Base-by-base conservation (phyloP, 345 rosid species). In the Pugionium dolabratum region DNA sequence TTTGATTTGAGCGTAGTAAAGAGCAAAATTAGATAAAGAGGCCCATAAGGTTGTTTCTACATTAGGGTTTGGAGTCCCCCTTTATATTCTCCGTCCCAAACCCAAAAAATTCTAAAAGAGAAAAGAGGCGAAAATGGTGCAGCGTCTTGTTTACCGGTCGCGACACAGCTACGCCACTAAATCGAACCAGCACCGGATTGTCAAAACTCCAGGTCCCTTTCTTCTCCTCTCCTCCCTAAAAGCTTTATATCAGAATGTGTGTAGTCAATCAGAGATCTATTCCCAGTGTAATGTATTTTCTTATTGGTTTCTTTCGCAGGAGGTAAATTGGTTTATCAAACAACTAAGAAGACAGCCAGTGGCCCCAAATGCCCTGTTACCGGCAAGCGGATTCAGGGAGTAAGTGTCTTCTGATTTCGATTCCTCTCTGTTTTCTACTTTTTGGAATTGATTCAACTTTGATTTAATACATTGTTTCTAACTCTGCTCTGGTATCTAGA, bases 111-210 rank as follows among this genome's bases (percentile, higher is more conserved):
- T 52, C 75, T 58, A 32, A 45, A 70, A 43, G 54, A 54, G 37
- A 70, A 59, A 26, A 35, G 59, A 28, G 53, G 54, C 76, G 60
- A 75, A 84, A 76, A 86, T 82, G 92, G 86, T 84, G 57, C 87
- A 86, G 77, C 85, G 92, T 11, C 82, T 86, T 29, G 72, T 83
- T 1, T 82, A 82, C 52, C 81, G 92, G n/a, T 70, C 72, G 29
- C 84, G 93, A n/a, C 93, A 86, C 77, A 82, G 85, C 76, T 86
- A 84, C 45, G 85, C 87, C 75, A 86, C 92, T 46, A 86, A 82
- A 64, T 84, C 60, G 18, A 18, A 18, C 18, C 18, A 18, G 18
- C 18, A 18, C 18, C 18, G 18, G 18, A 18, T 18, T 18, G 86
- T 84, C 72, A 84, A 82, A 53, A 82, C 87, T 46, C 89, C 92